Evolutionary conservation across 176 grass and related monocot genomes (phyloP).

Genomic region (Eragrostis nindensis): DNA sequence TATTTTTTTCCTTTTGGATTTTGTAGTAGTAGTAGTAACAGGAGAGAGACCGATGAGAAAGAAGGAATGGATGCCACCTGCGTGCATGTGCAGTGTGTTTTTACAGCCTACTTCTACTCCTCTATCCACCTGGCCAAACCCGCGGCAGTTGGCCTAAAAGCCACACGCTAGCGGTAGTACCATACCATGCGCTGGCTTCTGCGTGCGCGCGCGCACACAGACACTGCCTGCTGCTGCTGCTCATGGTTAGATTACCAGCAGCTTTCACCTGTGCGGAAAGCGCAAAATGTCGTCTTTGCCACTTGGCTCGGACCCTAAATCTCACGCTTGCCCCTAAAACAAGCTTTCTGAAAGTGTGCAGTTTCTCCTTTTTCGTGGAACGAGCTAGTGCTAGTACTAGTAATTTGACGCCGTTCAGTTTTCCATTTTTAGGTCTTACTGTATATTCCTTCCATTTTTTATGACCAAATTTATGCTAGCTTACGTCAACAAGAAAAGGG

Average conservation of each 20-base stretch:
- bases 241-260: not conserved
- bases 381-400: too few species aligned
- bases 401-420: too few species aligned
- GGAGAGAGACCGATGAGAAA: not conserved
- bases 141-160: slow-evolving; percentile 35
- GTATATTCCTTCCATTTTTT: too few species aligned
- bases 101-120: slow-evolving; percentile 25
- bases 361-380: too few species aligned
- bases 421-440: too few species aligned
- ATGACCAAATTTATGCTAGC: too few species aligned
- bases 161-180: not conserved
- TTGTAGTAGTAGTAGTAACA: too few species aligned
- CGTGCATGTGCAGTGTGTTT: slow-evolving; percentile 17
- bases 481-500: too few species aligned
- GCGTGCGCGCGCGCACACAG: not conserved
- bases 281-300: not conserved
- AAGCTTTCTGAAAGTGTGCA: too few species aligned
- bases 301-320: not conserved
- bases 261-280: not conserved
- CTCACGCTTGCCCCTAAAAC: too few species aligned
- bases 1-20: not conserved
- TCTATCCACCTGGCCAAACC: slow-evolving; percentile 33
- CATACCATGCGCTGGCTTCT: too few species aligned
- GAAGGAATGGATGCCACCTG: slow-evolving; percentile 17
- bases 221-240: not conserved